Evolutionary conservation across 139 green algal species (phyloP).

Genomic region (Axilococcus clingmanii): DNA sequence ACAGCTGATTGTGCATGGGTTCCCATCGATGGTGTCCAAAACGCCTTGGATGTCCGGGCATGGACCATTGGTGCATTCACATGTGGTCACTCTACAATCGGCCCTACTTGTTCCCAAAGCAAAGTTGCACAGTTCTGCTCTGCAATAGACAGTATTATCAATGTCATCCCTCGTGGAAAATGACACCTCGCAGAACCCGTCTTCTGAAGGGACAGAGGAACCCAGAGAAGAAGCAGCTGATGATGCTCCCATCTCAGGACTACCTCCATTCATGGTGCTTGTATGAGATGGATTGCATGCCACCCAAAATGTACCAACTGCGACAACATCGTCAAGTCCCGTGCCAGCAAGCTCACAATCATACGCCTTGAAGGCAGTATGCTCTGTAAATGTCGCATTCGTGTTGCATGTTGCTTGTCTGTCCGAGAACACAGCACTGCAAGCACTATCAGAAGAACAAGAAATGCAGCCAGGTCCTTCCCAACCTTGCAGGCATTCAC

Average conservation of each 20-base stretch:
- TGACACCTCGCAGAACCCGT: slow-evolving; percentile 18
- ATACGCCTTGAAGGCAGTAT: slow-evolving; percentile 31
- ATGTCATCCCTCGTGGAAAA: slow-evolving; percentile 16
- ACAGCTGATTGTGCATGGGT: slow-evolving; percentile 17
- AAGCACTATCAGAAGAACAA: slow-evolving; percentile 31
- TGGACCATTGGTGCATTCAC: slow-evolving; percentile 17
- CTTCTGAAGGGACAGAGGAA: slow-evolving; percentile 1
- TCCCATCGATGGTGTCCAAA: slow-evolving; percentile 14
- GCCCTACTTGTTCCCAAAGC: slow-evolving; percentile 9
- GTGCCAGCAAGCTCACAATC: slow-evolving; percentile 27
- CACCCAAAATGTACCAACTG: slow-evolving; percentile 20
- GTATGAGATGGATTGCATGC: no score
- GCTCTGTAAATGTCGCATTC: slow-evolving; percentile 16
- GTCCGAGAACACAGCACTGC: slow-evolving; percentile 7
- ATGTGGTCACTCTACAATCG: slow-evolving; percentile 26
- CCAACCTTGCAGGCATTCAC: slow-evolving; percentile 25
- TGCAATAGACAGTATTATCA: slow-evolving; percentile 28
- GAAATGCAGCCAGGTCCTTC: slow-evolving; percentile 25
- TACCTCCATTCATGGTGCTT: slow-evolving; percentile 21
- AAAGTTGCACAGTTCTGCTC: slow-evolving; percentile 30
- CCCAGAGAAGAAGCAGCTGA: background rate
- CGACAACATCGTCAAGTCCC: slow-evolving; percentile 13
- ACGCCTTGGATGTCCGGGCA: slow-evolving; percentile 21
- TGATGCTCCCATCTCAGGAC: background rate
- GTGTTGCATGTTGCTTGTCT: slow-evolving; percentile 26